Percentiles rank a stretch among this genome's conserved stretches.
phyloP scores from a whole-genome alignment of 257 asterid genomes.

The Penstemon newberryi region DNA sequence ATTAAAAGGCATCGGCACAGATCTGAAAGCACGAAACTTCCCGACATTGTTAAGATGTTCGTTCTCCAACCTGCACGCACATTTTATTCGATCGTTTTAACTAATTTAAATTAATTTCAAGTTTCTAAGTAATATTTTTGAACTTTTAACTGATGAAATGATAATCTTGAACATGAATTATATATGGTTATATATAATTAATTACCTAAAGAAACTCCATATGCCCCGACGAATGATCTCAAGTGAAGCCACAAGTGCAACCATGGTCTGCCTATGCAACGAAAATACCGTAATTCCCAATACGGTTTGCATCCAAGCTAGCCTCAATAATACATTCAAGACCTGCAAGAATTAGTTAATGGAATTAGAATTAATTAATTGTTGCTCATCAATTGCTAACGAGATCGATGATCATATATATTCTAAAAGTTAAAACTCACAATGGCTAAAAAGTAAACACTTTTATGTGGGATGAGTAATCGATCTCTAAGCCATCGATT shows the following conservation, averaged over 20 bases:
- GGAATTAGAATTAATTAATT: neutral
- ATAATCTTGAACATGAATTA: neutral
- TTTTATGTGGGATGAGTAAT: constrained; percentile 50
- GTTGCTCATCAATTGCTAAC: neutral
- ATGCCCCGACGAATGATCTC: constrained; percentile 72
- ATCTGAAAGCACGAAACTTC: constrained; percentile 63
- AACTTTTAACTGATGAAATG: neutral
- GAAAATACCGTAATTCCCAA: constrained; percentile 38
- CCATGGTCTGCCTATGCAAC: constrained; percentile 45
- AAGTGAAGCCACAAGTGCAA: constrained; percentile 46
- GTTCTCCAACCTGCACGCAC: constrained; percentile 55
- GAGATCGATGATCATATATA: neutral
- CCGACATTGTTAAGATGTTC: constrained; percentile 81
- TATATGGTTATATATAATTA: neutral
- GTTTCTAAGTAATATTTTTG: neutral
- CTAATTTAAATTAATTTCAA: neutral
- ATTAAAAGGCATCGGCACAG: constrained; percentile 67
- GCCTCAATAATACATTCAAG: constrained; percentile 48
- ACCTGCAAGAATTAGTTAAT: constrained; percentile 32
- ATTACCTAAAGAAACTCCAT: constrained; percentile 68
- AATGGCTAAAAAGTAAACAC: constrained; percentile 57
- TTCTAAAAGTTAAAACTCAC: constrained; percentile 32
- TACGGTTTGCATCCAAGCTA: constrained; percentile 74
- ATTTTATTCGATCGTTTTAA: too few relatives aligned
- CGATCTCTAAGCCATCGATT: constrained; percentile 64